These are phyloP conservation scores for Fusarium sp. DNA, from an alignment of 2,329 filamentous ascomycete species.

Conservation along the genomic window DNA sequence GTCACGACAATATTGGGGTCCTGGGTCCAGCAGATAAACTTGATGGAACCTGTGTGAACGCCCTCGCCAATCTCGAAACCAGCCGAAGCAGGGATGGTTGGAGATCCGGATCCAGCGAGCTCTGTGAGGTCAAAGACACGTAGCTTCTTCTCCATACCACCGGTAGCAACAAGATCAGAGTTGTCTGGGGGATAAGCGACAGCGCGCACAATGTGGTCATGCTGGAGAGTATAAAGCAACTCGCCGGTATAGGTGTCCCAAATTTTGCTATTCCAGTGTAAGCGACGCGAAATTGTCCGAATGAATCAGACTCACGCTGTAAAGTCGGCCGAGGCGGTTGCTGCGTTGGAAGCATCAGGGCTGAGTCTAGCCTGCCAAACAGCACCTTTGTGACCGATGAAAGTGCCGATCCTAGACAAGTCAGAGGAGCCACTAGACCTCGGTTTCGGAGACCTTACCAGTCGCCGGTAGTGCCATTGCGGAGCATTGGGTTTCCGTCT, in stretches of 20 bases:
- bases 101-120: conserved; percentile 54
- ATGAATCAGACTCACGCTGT: conserved; percentile 71
- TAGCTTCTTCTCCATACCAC: conserved; percentile 95
- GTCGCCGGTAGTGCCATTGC: conserved; percentile 93
- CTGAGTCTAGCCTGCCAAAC: conserved; percentile 96
- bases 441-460: conserved; percentile 64
- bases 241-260: conserved; percentile 98
- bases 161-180: conserved; percentile 87
- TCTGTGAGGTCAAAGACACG: conserved; percentile 88
- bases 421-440: conserved; percentile 16
- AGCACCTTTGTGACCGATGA: conserved; percentile 96
- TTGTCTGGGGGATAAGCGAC: conserved; percentile 87
- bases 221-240: conserved; percentile 83
- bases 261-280: conserved; percentile 74
- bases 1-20: conserved; percentile 91
- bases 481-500: conserved; percentile 99
- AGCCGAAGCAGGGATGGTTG: conserved; percentile 65
- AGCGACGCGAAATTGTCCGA: background rate
- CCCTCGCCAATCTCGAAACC: conserved; percentile 89
- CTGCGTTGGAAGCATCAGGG: conserved; percentile 85
- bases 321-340: conserved; percentile 95
- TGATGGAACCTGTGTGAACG: conserved; percentile 87
- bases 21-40: conserved; percentile 93
- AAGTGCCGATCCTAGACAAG: conserved; percentile 85
- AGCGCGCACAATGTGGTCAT: conserved; percentile 94